A percentile compares a stretch with the other conserved stretches of the same genome.
These are phyloP conservation scores for Haplographium delicatum DNA, from an alignment of 495 filamentous ascomycete genomes.

Conservation along the genomic window DNA sequence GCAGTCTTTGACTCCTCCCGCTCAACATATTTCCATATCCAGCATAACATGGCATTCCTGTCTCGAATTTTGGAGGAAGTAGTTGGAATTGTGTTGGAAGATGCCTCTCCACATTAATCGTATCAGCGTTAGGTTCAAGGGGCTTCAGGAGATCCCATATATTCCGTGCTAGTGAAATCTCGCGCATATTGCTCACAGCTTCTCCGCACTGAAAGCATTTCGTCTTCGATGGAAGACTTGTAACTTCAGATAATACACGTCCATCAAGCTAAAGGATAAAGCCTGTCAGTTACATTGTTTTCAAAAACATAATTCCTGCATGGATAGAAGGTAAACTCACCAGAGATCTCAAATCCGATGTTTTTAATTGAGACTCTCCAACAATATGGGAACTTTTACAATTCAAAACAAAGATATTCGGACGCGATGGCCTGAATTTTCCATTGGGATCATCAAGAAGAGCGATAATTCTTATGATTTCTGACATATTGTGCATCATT, in stretches of 20 bases:
- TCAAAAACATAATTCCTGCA: constrained; percentile 12
- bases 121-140: constrained; percentile 30
- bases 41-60: constrained; percentile 13
- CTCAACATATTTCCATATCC: constrained; percentile 15
- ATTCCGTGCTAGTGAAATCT: constrained; percentile 26
- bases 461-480: constrained; percentile 27
- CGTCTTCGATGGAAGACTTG: constrained; percentile 22
- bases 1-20: background rate
- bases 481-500: constrained; percentile 28
- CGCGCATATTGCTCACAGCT: constrained; percentile 28
- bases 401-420: constrained; percentile 30
- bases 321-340: too few species aligned
- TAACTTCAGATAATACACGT: constrained; percentile 15
- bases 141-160: constrained; percentile 31
- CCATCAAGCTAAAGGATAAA: too few species aligned
- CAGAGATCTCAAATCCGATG: constrained; percentile 17
- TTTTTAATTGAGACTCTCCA: constrained; percentile 30
- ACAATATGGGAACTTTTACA: constrained; percentile 28
- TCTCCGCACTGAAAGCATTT: constrained; percentile 28
- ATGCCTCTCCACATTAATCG: constrained; percentile 33
- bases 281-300: background rate
- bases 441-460: constrained; percentile 30
- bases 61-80: constrained; percentile 25
- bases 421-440: constrained; percentile 22
- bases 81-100: constrained; percentile 30